Evolutionary conservation across 371 early-diverging fungal genomes (phyloP).

Genomic region (Mortierella sp.): DNA sequence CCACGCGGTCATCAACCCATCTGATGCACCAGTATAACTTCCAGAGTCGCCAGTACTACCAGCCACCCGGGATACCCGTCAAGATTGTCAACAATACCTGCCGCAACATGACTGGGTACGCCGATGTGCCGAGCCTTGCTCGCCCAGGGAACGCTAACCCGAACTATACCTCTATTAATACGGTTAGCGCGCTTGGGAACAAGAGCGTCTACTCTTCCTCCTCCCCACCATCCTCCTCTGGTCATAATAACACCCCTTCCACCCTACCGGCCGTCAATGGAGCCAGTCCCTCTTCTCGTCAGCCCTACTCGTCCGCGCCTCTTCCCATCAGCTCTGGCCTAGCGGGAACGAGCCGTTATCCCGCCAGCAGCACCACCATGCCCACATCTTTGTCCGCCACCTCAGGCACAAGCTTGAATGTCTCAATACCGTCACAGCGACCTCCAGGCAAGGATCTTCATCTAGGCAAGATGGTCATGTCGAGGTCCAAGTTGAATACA

Average conservation of each 20-base stretch:
- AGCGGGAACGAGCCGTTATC: no score
- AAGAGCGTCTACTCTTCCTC: not conserved
- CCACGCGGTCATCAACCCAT: conserved; percentile 43
- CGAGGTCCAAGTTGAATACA: conserved; percentile 33
- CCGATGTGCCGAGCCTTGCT: conserved; percentile 20
- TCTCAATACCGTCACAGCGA: conserved; percentile 8
- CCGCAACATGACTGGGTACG: conserved; percentile 45
- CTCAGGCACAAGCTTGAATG: no score
- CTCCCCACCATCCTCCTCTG: not conserved
- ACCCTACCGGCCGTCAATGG: not conserved
- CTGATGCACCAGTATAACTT: conserved; percentile 52
- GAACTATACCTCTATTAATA: conserved; percentile 4
- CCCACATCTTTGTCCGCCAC: no score
- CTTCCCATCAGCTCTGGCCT: conserved; percentile 17
- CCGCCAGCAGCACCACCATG: no score
- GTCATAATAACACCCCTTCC: not conserved
- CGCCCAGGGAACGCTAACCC: conserved; percentile 4
- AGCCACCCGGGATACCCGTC: conserved; percentile 35
- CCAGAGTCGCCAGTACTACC: conserved; percentile 34
- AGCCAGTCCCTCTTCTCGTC: not conserved
- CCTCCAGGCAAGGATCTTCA: conserved; percentile 8
- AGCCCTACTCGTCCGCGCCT: conserved; percentile 29
- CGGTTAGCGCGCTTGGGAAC: conserved; percentile 5
- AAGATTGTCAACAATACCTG: conserved; percentile 39
- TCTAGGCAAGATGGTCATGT: conserved; percentile 33